Evolutionary conservation across 208 protist species (phyloP).

Genomic region (Trypanosoma vivax): DNA sequence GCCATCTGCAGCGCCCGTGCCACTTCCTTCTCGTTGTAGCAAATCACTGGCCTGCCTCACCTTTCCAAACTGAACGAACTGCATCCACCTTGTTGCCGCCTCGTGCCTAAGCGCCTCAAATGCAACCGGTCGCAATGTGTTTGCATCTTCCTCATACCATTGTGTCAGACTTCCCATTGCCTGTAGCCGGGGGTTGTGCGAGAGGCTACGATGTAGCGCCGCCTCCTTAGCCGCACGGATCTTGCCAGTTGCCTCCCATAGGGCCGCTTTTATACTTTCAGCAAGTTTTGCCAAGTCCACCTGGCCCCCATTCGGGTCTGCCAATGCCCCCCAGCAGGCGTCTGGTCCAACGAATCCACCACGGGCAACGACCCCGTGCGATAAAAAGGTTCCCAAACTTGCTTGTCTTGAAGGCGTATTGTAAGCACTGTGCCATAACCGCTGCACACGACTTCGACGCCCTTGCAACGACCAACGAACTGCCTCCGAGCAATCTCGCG

Average conservation of each 20-base stretch:
- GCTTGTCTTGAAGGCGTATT: slow-evolving; percentile 47
- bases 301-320: neutral
- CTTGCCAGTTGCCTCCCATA: slow-evolving; percentile 60
- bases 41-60: slow-evolving; percentile 1
- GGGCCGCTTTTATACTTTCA: slow-evolving; percentile 55
- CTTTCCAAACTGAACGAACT: slow-evolving; percentile 61
- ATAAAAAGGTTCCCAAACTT: slow-evolving; percentile 59
- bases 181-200: slow-evolving; percentile 43
- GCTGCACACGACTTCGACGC: slow-evolving; percentile 67
- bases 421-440: slow-evolving; percentile 64
- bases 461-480: slow-evolving; percentile 64
- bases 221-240: slow-evolving; percentile 63
- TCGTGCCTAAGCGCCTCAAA: slow-evolving; percentile 53
- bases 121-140: slow-evolving; percentile 45
- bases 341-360: too few relatives aligned
- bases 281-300: slow-evolving; percentile 52
- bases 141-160: slow-evolving; percentile 81
- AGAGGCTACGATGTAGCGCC: slow-evolving; percentile 48
- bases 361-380: too few relatives aligned
- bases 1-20: neutral
- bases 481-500: slow-evolving; percentile 48
- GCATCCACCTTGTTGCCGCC: slow-evolving; percentile 70
- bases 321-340: too few relatives aligned
- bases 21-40: neutral
- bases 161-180: slow-evolving; percentile 31